Evolutionary conservation across 768 basidiomycete species (phyloP), one percentile per base, ranked within the genome.

Genomic region (Thelephora ganbajun): DNA sequence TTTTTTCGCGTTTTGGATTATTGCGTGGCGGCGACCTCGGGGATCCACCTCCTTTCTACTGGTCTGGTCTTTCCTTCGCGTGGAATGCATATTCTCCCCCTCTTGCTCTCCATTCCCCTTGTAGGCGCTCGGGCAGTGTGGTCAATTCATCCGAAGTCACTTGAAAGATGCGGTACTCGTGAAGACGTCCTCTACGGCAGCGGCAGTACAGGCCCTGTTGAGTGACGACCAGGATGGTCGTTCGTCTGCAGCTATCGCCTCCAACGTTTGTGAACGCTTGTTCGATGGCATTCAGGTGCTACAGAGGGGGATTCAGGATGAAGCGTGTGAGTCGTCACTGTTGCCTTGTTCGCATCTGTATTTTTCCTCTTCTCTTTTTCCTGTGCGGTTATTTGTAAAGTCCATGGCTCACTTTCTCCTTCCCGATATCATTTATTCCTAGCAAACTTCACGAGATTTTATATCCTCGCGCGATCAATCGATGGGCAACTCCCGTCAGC

Each of bases 101-200:
- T n/a, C n/a, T n/a, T n/a, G n/a, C n/a, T n/a, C n/a, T n/a, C n/a
- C n/a, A n/a, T n/a, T n/a, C n/a, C 18, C 39, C 22, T 6, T 33
- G 11, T 51, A 88, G 85, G 85, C 85, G 12, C 61, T 89, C 20
- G 86, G 86, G 13, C 86, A 90, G 62, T 90, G 86, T 60, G 68
- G 66, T n/a, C 64, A 57, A 14, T 89, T 83, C 62, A 61, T 89
- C 16, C 55, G 63, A 11, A 56, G 62, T 45, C 59, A 74, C 39
- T 60, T 89, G 18, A 79, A 85, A 0, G 53, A 55, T 18, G 80
- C 73, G 3, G 58, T 65, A 1, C 59, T 71, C 23, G 66, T 79
- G 45, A 77, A 72, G 55, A 77, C 71, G n/a, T 56, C 76, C 6
- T 90, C 86, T 5, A 90, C 86, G 6, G 83, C 83, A 0, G 70